Evolutionary conservation across 176 grass and related monocot species (phyloP), one percentile per base, ranked within the genome.

Genomic region (Musa schizocarpa): DNA sequence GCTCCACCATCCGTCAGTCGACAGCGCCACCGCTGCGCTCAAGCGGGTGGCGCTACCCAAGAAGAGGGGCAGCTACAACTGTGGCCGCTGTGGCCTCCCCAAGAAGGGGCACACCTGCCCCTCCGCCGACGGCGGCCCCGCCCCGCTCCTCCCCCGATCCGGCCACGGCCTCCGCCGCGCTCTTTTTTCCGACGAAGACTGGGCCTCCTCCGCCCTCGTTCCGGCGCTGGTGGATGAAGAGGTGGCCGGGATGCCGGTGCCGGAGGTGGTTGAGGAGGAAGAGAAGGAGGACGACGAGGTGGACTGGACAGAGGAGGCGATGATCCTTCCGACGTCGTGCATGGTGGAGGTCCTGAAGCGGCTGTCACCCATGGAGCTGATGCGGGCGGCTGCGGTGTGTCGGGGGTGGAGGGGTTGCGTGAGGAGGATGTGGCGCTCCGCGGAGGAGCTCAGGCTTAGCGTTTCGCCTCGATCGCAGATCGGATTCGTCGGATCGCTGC

Each of bases 21-120:
- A 34, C 76, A 0, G 53, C 17, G 61, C 51, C 71, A 50, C 74
- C 82, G 26, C 24, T 69, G 77, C 71, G 74, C 62, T 68, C 34
- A 5, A 43, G 34, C 34, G 4, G 63, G 68, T 9, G 1, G 72
- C 68, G 34, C 5, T 52, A 17, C 77, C 79, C 54, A 92, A 93
- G 86, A 77, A 81, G 63, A 86, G 90, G 0, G 90, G 93, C 50
- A 97, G 78, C 90, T 97, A 97, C 82, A 97, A 88, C 84, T 97
- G 93, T 63, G 93, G 93, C 61, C 86, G 94, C 0, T 97, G 90
- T 34, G 94, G 94, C 3, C 71, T 85, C 2, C 94, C 94, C 63
- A 97, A 93, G 84, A 92, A 93, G 86, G 94, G 94, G 82, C 90
- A 97, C 75, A 78, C 83, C 17, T 97, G 94, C 81, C 0, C 83